Evolutionary conservation across 768 basidiomycete species (phyloP).

Genomic region (Boletus edulis): DNA sequence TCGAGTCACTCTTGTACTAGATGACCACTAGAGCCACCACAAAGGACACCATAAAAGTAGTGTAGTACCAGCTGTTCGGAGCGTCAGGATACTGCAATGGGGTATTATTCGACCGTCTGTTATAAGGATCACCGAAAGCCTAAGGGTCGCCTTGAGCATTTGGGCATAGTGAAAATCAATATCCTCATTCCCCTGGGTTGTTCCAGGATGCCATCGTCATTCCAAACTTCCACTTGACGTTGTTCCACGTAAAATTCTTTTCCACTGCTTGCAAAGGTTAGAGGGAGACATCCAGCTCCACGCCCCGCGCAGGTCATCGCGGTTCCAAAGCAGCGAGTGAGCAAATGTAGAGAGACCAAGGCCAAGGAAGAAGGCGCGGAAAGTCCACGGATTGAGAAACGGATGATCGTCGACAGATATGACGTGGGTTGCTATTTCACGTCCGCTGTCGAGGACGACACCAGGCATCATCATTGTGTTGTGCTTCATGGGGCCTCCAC

Average conservation of each 20-base stretch:
- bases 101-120: not conserved
- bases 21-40: conserved; percentile 52
- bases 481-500: conserved; percentile 22
- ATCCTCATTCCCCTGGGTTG: not conserved
- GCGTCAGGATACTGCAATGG: not conserved
- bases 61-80: conserved; percentile 33
- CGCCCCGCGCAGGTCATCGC: no score
- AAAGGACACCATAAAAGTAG: conserved; percentile 30
- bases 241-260: not conserved
- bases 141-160: not conserved
- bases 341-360: conserved; percentile 45
- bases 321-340: no score
- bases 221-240: not conserved
- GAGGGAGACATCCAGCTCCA: conserved; percentile 30
- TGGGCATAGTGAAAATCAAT: not conserved
- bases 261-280: not conserved
- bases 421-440: conserved; percentile 46
- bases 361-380: conserved; percentile 52
- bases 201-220: not conserved
- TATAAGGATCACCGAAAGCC: not conserved
- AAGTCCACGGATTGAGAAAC: conserved; percentile 29
- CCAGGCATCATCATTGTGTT: conserved; percentile 1
- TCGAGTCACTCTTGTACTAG: conserved; percentile 53
- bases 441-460: conserved; percentile 39
- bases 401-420: conserved; percentile 37